These are phyloP conservation scores for Calonectria pteridis DNA, from an alignment of 2,329 filamentous ascomycete species.

Conservation along the genomic window DNA sequence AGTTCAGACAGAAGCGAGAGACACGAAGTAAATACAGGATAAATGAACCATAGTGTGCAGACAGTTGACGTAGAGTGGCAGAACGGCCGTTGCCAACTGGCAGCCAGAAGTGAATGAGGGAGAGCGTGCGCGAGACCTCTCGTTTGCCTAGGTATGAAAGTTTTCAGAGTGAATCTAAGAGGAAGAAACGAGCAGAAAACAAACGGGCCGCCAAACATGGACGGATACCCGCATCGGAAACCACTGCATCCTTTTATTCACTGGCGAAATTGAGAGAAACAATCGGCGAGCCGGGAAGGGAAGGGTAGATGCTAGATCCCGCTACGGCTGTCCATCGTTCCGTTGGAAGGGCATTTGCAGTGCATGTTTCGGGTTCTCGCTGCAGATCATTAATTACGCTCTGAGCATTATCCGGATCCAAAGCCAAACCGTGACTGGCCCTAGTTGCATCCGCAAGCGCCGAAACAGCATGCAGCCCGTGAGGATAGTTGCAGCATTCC, in stretches of 20 bases:
- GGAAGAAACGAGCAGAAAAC: not conserved
- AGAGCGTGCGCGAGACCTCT: not conserved
- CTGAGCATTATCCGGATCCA: not conserved
- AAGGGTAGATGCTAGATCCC: conserved; percentile 7
- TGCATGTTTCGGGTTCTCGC: not conserved
- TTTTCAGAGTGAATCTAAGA: not conserved
- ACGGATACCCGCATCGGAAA: not conserved
- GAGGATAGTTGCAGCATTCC: not conserved
- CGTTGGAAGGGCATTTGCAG: not conserved
- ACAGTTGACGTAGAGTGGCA: not conserved
- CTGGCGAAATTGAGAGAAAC: not conserved
- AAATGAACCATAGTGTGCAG: no score
- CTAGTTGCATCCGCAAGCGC: conserved; percentile 3
- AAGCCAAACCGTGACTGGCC: not conserved
- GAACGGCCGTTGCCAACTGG: conserved; percentile 17
- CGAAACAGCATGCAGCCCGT: not conserved
- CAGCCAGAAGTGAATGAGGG: conserved; percentile 14
- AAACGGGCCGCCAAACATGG: conserved; percentile 5
- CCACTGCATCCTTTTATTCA: not conserved
- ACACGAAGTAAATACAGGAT: not conserved
- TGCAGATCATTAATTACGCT: not conserved
- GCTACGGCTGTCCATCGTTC: not conserved
- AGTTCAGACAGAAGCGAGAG: not conserved
- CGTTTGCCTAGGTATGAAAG: not conserved
- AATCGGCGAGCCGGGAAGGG: conserved; percentile 8